Conservation (phyloP, 2,329 filamentous ascomycete species). For the Dactylonectria estremocensis region DNA sequence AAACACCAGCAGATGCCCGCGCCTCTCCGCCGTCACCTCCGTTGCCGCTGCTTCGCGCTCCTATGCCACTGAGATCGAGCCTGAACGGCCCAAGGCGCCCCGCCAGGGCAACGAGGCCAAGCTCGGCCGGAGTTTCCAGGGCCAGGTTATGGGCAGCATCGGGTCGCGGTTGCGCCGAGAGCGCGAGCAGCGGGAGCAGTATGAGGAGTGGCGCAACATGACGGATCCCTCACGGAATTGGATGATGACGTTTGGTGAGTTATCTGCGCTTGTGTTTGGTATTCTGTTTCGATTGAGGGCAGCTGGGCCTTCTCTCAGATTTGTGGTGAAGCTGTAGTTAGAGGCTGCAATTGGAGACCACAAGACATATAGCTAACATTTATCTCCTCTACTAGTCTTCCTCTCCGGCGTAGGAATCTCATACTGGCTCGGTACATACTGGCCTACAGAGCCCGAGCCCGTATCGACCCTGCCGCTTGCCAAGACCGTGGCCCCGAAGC, state of each 20-base stretch:
- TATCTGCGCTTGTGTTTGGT: not conserved
- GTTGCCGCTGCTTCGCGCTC: conserved; percentile 41
- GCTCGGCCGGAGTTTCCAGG: conserved; percentile 65
- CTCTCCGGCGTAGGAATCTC: conserved; percentile 66
- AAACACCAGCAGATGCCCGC: conserved; percentile 27
- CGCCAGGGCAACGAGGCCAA: conserved; percentile 56
- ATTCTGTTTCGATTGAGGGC: not conserved
- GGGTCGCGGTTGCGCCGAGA: conserved; percentile 69
- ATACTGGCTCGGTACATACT: conserved; percentile 73
- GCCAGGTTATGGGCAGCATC: conserved; percentile 73
- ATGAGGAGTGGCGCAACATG: conserved; percentile 59
- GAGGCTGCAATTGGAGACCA: not conserved
- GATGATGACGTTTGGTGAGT: conserved; percentile 69
- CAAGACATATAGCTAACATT: not conserved
- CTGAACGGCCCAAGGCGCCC: conserved; percentile 51
- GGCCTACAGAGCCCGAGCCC: conserved; percentile 65
- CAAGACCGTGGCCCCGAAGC: conserved; percentile 65
- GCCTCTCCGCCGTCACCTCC: conserved; percentile 31
- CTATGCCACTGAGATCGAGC: conserved; percentile 56
- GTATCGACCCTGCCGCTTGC: conserved; percentile 73
- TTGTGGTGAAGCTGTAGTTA: not conserved
- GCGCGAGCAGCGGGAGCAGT: conserved; percentile 67
- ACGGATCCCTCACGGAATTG: conserved; percentile 63
- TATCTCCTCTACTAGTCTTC: conserved; percentile 59
- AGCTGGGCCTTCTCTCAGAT: not conserved